phyloP scores from a whole-genome alignment of 2,329 filamentous ascomycete genomes.

The Aspergillus texensis region DNA sequence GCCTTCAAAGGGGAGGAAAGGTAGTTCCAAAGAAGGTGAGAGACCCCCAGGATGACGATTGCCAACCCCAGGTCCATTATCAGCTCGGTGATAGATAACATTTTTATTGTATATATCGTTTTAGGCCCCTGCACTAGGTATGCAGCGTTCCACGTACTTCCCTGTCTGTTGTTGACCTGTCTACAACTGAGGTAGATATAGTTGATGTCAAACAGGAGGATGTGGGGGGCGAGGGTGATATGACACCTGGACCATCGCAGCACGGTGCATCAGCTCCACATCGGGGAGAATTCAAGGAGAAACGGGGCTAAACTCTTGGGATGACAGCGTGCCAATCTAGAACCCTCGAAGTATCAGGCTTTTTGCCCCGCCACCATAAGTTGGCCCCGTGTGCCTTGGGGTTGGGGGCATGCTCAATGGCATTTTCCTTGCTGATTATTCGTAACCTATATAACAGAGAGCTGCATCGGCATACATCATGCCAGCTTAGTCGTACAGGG shows the following conservation, averaged over 20 bases:
- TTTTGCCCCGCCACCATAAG: background rate
- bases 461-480: no score
- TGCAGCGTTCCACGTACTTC: background rate
- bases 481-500: no score
- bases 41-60: background rate
- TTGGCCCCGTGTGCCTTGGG: background rate
- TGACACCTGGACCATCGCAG: background rate
- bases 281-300: no score
- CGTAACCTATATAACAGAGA: background rate
- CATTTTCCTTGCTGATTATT: background rate
- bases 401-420: background rate
- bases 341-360: background rate
- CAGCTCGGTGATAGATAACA: background rate
- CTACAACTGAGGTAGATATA: background rate
- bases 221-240: background rate
- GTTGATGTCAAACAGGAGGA: background rate
- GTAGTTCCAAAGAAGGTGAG: background rate
- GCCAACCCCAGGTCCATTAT: background rate
- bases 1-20: constrained; percentile 10
- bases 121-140: background rate
- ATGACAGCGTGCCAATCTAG: background rate
- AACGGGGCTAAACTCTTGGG: background rate
- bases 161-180: background rate
- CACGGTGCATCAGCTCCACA: background rate
- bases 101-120: background rate